These are phyloP conservation scores for Guyanaporus albipodus DNA, from an alignment of 768 basidiomycete species.

Conservation along the genomic window DNA sequence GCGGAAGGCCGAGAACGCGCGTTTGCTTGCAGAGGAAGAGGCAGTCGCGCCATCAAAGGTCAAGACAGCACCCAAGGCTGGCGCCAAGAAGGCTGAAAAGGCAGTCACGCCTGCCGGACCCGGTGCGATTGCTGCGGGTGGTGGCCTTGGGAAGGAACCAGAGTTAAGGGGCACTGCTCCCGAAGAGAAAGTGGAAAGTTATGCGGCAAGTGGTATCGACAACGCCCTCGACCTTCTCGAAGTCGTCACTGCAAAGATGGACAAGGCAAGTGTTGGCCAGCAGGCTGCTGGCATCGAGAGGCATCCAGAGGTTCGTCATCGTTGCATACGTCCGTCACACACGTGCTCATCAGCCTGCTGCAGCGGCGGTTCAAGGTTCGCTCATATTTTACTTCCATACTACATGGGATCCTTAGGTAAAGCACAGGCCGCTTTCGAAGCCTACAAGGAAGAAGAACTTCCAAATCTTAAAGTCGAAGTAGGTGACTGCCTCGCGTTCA, in stretches of 20 bases:
- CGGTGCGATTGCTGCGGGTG: slow-evolving; percentile 81
- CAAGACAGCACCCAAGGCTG: slow-evolving; percentile 63
- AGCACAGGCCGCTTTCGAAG: slow-evolving; percentile 76
- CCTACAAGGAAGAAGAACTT: slow-evolving; percentile 83
- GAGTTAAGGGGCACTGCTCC: slow-evolving; percentile 25
- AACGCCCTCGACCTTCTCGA: slow-evolving; percentile 86
- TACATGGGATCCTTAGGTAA: slow-evolving; percentile 4
- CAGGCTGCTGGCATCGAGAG: slow-evolving; percentile 84
- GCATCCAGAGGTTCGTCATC: slow-evolving; percentile 78
- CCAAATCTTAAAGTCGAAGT: slow-evolving; percentile 77
- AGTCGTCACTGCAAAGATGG: slow-evolving; percentile 86
- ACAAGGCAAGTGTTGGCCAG: slow-evolving; percentile 86
- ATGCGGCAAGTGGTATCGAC: slow-evolving; percentile 83
- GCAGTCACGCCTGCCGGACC: slow-evolving; percentile 69
- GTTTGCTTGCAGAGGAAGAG: slow-evolving; percentile 88
- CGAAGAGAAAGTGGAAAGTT: slow-evolving; percentile 61
- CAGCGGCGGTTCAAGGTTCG: slow-evolving; percentile 86
- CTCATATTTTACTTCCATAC: neutral
- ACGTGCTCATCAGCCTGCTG: slow-evolving; percentile 11
- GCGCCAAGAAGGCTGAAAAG: slow-evolving; percentile 50
- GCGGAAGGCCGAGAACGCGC: slow-evolving; percentile 83
- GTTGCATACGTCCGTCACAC: neutral
- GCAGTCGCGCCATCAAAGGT: slow-evolving; percentile 51
- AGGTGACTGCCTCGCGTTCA: slow-evolving; percentile 16
- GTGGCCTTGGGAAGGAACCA: slow-evolving; percentile 34